Percentiles rank a stretch among this genome's conserved stretches.
Evolutionary conservation across 345 rosid species (phyloP).

Genomic region (Murraya koenigii): DNA sequence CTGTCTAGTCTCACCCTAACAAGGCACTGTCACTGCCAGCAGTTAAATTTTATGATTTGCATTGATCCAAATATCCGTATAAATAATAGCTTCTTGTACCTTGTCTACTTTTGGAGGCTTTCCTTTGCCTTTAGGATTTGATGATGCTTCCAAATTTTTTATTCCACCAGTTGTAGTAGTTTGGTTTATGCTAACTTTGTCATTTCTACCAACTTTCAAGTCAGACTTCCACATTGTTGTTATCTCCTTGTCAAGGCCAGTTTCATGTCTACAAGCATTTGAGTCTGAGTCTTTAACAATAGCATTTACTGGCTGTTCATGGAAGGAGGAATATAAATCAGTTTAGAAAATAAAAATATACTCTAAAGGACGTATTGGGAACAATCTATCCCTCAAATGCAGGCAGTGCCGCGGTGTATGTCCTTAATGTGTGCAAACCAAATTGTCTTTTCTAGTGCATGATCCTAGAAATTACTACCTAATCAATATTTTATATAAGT

Average conservation of each 20-base stretch:
- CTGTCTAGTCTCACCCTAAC: background rate
- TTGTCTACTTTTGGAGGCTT: slow-evolving; percentile 14
- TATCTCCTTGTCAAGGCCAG: slow-evolving; percentile 6
- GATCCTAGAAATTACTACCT: background rate
- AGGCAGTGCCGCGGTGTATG: background rate
- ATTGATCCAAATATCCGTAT: background rate
- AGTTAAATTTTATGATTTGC: background rate
- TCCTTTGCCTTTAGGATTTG: slow-evolving; percentile 18
- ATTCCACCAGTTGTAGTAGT: slow-evolving; percentile 15
- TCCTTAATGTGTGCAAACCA: background rate
- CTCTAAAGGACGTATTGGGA: background rate
- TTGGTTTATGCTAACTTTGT: slow-evolving; percentile 5
- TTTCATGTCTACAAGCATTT: slow-evolving; percentile 8
- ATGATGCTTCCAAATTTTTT: slow-evolving; percentile 18
- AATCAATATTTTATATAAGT: background rate
- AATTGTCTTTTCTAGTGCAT: background rate
- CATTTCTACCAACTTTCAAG: slow-evolving; percentile 1
- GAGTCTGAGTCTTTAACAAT: slow-evolving; percentile 8
- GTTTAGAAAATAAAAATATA: background rate
- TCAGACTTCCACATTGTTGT: slow-evolving; percentile 7
- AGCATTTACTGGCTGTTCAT: slow-evolving; percentile 14
- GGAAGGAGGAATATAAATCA: slow-evolving; percentile 6
- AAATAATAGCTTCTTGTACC: slow-evolving; percentile 21
- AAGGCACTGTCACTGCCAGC: background rate
- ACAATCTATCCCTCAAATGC: background rate